phyloP scores from a whole-genome alignment of 805 yeast species.

The Ogataea kodamae region DNA sequence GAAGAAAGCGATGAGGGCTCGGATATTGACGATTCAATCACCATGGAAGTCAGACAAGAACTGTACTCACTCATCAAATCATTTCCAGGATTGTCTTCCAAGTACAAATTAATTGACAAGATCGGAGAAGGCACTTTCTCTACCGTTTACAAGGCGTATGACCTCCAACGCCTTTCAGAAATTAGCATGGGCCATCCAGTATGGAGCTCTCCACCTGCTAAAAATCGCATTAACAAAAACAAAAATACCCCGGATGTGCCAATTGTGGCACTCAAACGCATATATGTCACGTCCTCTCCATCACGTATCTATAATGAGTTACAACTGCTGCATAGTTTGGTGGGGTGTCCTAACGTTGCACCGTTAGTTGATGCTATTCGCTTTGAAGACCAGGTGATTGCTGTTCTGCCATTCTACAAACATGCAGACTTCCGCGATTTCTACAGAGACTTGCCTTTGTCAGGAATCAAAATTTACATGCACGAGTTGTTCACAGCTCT shows the following conservation, averaged over 20 bases:
- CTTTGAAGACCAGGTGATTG: slow-evolving; percentile 86
- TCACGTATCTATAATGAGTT: slow-evolving; percentile 86
- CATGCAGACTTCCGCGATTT: slow-evolving; percentile 89
- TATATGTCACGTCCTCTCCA: slow-evolving; percentile 94
- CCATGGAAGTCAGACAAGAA: slow-evolving; percentile 35
- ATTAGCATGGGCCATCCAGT: slow-evolving; percentile 23
- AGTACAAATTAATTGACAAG: slow-evolving; percentile 41
- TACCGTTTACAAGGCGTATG: slow-evolving; percentile 60
- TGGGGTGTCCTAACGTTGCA: slow-evolving; percentile 73
- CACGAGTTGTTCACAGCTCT: slow-evolving; percentile 75
- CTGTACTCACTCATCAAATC: slow-evolving; percentile 26
- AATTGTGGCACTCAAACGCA: slow-evolving; percentile 82
- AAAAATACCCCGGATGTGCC: slow-evolving; percentile 26
- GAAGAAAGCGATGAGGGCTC: slow-evolving; percentile 6
- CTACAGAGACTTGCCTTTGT: slow-evolving; percentile 72
- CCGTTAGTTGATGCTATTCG: slow-evolving; percentile 87
- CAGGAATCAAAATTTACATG: slow-evolving; percentile 79
- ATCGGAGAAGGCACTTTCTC: slow-evolving; percentile 87
- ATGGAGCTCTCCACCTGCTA: slow-evolving; percentile 32
- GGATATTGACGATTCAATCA: slow-evolving; percentile 12
- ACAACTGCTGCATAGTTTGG: slow-evolving; percentile 63
- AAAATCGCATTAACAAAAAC: slow-evolving; percentile 7
- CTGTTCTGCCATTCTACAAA: slow-evolving; percentile 85
- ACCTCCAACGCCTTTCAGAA: slow-evolving; percentile 27
- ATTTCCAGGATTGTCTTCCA: slow-evolving; percentile 30